These are phyloP conservation scores for Adansonia grandidieri DNA, from an alignment of 441 rosid genomes.

Conservation along the genomic window DNA sequence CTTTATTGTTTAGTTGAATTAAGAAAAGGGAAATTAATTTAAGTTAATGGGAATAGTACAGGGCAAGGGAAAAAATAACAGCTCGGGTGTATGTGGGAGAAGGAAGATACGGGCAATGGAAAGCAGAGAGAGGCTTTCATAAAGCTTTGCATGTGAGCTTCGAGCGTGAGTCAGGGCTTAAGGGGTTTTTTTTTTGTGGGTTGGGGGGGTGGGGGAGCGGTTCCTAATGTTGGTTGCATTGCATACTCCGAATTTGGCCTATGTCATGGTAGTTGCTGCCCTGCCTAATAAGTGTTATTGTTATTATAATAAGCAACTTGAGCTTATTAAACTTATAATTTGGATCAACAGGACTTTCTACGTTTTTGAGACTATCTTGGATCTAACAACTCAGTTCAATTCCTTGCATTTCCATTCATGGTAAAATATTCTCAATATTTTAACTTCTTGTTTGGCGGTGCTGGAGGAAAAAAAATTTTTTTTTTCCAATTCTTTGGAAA, in stretches of 20 bases:
- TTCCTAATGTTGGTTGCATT: slow-evolving; percentile 12
- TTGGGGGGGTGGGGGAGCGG: background rate
- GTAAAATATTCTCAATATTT: background rate
- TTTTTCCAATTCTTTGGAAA: no score
- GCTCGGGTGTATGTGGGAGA: background rate
- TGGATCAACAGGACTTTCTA: background rate
- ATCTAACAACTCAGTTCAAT: slow-evolving; percentile 20
- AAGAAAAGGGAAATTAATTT: background rate
- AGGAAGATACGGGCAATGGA: background rate
- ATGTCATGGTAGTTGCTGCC: background rate
- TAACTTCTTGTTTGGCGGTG: background rate
- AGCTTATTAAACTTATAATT: background rate
- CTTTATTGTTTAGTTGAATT: background rate
- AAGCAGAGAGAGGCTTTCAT: background rate
- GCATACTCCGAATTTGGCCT: slow-evolving; percentile 8
- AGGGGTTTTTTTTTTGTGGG: no score
- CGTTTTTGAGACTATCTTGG: background rate
- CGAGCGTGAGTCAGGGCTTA: background rate
- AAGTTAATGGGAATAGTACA: background rate
- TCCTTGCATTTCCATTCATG: slow-evolving; percentile 26
- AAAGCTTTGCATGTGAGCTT: background rate
- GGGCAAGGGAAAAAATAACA: background rate
- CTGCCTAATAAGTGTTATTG: background rate
- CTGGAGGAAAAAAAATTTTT: background rate
- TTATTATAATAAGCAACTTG: background rate